A percentile compares a stretch with the other conserved stretches of the same genome.
Evolutionary conservation across 2,329 filamentous ascomycete species (phyloP).

Genomic region (Talaromyces sp.): DNA sequence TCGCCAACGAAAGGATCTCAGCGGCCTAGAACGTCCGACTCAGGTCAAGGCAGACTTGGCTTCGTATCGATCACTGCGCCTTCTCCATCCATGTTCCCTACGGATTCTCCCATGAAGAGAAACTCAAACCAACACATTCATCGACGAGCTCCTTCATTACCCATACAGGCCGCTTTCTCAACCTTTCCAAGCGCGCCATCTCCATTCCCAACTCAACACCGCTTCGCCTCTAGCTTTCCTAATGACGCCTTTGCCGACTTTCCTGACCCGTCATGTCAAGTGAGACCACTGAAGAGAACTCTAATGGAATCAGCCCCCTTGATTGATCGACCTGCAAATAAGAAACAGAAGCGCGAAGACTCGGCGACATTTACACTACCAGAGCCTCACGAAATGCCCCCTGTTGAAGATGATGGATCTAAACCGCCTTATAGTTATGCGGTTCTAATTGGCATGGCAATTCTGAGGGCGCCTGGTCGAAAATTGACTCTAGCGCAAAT

Average conservation of each 20-base stretch:
- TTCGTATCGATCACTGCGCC: constrained; percentile 59
- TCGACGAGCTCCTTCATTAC: constrained; percentile 33
- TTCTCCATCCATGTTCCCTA: constrained; percentile 41
- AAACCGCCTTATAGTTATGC: constrained; percentile 95
- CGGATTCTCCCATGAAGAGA: constrained; percentile 49
- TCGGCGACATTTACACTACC: constrained; percentile 54
- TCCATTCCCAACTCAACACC: constrained; percentile 48
- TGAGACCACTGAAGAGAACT: constrained; percentile 54
- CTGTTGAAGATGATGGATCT: constrained; percentile 75
- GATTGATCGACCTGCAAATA: constrained; percentile 61
- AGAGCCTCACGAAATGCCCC: constrained; percentile 73
- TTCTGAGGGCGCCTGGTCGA: constrained; percentile 77
- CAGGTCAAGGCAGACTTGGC: constrained; percentile 59
- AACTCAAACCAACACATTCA: constrained; percentile 31
- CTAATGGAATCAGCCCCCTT: constrained; percentile 71
- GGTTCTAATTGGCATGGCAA: constrained; percentile 93
- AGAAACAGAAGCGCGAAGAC: constrained; percentile 65
- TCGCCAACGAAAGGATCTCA: constrained; percentile 67
- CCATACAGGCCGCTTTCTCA: constrained; percentile 48
- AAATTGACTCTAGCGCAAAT: constrained; percentile 89
- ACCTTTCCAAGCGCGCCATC: constrained; percentile 46
- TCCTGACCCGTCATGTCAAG: constrained; percentile 44
- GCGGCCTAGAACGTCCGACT: constrained; percentile 52
- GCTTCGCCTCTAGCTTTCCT: constrained; percentile 38
- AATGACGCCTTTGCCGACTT: constrained; percentile 48